Conservation (phyloP, 345 rosid species). For the Syzygium jambos region DNA sequence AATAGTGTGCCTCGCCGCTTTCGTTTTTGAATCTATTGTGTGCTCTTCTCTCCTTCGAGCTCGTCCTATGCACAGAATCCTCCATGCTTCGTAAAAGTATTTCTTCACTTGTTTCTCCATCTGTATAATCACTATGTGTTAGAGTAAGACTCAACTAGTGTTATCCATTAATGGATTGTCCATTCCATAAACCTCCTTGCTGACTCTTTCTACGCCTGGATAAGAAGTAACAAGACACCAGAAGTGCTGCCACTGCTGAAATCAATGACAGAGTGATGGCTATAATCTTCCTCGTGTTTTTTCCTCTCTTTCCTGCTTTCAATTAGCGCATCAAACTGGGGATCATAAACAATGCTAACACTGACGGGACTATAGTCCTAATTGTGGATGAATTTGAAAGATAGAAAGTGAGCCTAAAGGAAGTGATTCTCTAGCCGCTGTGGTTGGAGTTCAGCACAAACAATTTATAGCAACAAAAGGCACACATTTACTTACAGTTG, state of each 20-base stretch:
- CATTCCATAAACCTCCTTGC: no score
- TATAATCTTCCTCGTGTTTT: no score
- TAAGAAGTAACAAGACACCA: no score
- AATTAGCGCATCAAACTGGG: no score
- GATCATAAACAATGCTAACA: neutral
- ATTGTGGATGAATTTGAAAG: neutral
- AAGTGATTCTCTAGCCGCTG: neutral
- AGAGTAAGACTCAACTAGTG: neutral
- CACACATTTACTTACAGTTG: neutral
- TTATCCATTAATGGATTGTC: no score
- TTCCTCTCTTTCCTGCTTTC: no score
- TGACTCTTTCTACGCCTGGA: no score
- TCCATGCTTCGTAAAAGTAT: neutral
- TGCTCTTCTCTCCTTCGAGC: neutral
- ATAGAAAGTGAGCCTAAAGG: neutral
- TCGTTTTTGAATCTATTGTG: slow-evolving; percentile 7
- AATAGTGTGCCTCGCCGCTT: slow-evolving; percentile 14
- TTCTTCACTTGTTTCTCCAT: slow-evolving; percentile 12
- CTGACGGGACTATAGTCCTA: neutral
- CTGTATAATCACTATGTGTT: neutral
- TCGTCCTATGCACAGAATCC: neutral
- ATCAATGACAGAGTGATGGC: no score
- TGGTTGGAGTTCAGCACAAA: neutral
- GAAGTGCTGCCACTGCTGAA: no score
- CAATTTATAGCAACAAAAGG: neutral